Conservation (phyloP, 768 basidiomycete genomes). For the Kwoniella dendrophila region DNA sequence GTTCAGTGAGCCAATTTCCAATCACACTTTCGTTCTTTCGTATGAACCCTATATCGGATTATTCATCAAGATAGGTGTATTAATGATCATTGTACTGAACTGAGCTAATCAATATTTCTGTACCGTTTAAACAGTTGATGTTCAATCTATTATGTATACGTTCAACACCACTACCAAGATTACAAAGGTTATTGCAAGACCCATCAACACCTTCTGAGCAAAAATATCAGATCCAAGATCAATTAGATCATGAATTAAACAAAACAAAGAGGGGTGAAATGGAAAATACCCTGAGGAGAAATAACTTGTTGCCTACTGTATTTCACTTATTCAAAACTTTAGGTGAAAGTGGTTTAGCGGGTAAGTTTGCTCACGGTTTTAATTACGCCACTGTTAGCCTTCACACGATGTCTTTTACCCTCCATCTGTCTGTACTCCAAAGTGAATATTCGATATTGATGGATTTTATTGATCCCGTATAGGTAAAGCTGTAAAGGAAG, state of each 20-base stretch:
- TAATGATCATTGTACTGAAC: no score
- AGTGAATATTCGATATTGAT: no score
- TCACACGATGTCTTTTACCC: no score
- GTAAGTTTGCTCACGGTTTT: slow-evolving; percentile 30
- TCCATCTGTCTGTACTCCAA: no score
- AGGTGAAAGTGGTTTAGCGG: slow-evolving; percentile 38
- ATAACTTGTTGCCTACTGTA: slow-evolving; percentile 52
- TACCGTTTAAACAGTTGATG: slow-evolving; percentile 67
- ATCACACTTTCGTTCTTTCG: not conserved
- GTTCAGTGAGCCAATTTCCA: slow-evolving; percentile 66
- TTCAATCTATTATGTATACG: slow-evolving; percentile 89
- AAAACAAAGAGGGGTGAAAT: slow-evolving; percentile 36
- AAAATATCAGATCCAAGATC: slow-evolving; percentile 30
- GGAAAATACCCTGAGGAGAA: slow-evolving; percentile 49
- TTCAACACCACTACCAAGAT: slow-evolving; percentile 72
- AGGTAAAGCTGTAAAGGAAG: slow-evolving; percentile 42
- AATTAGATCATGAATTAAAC: slow-evolving; percentile 41
- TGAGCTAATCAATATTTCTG: not conserved
- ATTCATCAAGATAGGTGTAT: no score
- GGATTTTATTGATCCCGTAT: not conserved
- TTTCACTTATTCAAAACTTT: slow-evolving; percentile 47
- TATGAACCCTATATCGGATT: not conserved
- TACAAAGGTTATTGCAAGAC: slow-evolving; percentile 65
- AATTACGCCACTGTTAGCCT: not conserved
- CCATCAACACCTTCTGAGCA: slow-evolving; percentile 27